These are phyloP conservation scores for Aurinia saxatilis DNA, from an alignment of 345 rosid species.

Conservation along the genomic window DNA sequence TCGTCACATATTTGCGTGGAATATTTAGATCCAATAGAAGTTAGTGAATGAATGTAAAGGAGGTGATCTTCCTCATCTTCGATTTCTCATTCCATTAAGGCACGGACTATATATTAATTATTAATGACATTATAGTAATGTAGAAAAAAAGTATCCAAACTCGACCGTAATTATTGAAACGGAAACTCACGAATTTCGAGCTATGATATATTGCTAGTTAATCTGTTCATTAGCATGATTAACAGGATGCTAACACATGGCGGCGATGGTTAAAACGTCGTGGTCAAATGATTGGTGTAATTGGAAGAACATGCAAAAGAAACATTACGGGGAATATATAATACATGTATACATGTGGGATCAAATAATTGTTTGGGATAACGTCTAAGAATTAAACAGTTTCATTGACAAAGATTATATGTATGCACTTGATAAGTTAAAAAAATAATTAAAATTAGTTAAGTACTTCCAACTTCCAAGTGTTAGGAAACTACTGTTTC, in stretches of 20 bases:
- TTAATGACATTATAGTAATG: too few relatives aligned
- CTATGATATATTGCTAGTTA: not conserved
- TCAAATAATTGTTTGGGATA: conserved; percentile 25
- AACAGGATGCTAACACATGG: not conserved
- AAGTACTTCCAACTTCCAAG: not conserved
- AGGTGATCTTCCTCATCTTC: too few relatives aligned
- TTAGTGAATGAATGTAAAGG: too few relatives aligned
- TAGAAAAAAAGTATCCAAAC: not conserved
- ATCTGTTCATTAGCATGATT: not conserved
- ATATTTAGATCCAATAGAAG: too few relatives aligned
- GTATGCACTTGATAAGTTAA: not conserved
- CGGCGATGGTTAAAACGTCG: conserved; percentile 3
- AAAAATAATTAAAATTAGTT: not conserved
- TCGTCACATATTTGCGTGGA: too few relatives aligned
- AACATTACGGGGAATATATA: not conserved
- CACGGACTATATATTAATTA: too few relatives aligned
- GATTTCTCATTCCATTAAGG: too few relatives aligned
- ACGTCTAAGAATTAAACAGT: conserved; percentile 16
- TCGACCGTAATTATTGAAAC: not conserved
- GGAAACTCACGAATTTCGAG: not conserved
- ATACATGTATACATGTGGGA: conserved; percentile 20
- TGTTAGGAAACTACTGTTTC: not conserved
- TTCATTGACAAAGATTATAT: conserved; percentile 4
- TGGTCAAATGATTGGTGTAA: conserved; percentile 11
- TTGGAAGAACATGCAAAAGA: conserved; percentile 25